Percentiles rank a stretch among this genome's conserved stretches.
These are phyloP conservation scores for Lobosporangium transversale DNA, from an alignment of 192 early-diverging fungal species.

Conservation along the genomic window DNA sequence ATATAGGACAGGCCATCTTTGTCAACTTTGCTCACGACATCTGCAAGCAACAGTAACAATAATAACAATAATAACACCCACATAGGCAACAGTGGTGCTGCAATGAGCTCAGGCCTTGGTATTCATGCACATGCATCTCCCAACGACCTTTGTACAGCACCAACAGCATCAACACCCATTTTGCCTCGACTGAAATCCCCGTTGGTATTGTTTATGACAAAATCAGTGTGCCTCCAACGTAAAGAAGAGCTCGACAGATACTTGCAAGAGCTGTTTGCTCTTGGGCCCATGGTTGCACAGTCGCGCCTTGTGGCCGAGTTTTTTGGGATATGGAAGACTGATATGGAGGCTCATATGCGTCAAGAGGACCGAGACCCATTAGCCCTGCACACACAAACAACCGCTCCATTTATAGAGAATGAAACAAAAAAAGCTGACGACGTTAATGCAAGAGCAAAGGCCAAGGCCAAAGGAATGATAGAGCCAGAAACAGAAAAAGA, in stretches of 20 bases:
- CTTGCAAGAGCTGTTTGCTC: conserved; percentile 36
- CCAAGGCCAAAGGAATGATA: neutral
- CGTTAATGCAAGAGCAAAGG: neutral
- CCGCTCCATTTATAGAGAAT: neutral
- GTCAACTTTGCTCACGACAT: no score
- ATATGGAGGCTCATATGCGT: conserved; percentile 39
- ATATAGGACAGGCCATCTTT: no score
- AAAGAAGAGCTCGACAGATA: conserved; percentile 50
- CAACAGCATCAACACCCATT: neutral
- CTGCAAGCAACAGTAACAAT: conserved; percentile 2
- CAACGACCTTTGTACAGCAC: neutral
- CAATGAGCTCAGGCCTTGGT: neutral
- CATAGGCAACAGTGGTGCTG: neutral
- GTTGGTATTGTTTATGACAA: conserved; percentile 41
- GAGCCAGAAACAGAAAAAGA: neutral
- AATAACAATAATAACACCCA: neutral
- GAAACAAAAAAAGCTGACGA: neutral
- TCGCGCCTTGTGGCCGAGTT: conserved; percentile 50
- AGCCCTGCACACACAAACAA: conserved; percentile 12
- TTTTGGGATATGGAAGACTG: conserved; percentile 51
- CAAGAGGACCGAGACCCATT: conserved; percentile 48
- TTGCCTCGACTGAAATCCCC: conserved; percentile 28
- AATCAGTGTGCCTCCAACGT: conserved; percentile 34
- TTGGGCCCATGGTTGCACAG: conserved; percentile 37
- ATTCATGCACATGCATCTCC: neutral